Evolutionary conservation across 2,329 filamentous ascomycete genomes (phyloP).

Genomic region (Diaporthe citri): DNA sequence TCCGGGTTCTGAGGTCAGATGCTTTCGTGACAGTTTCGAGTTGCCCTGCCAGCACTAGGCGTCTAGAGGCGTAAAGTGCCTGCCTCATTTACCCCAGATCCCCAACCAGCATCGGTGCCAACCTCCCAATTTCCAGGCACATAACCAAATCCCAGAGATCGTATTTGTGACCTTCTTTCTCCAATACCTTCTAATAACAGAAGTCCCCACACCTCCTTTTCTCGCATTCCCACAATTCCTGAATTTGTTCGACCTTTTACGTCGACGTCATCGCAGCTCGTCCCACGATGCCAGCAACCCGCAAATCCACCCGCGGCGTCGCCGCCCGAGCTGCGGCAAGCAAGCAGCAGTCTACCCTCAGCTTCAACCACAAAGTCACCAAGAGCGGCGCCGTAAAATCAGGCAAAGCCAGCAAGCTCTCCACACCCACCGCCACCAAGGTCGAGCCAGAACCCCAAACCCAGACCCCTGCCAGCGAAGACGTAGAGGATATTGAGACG

Average conservation of each 20-base stretch:
- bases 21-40: conserved; percentile 62
- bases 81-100: conserved; percentile 27
- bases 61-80: conserved; percentile 24
- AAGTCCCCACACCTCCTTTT: neutral
- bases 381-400: conserved; percentile 64
- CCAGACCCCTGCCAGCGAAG: conserved; percentile 44
- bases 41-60: conserved; percentile 64
- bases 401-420: conserved; percentile 51
- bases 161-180: neutral
- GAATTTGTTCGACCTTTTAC: conserved; percentile 20
- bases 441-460: conserved; percentile 38
- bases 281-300: conserved; percentile 62
- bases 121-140: conserved; percentile 29
- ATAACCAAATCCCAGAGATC: neutral
- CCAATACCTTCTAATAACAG: too few species aligned
- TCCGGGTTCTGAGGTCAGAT: conserved; percentile 55
- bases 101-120: conserved; percentile 42
- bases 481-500: conserved; percentile 43
- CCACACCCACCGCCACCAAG: conserved; percentile 43
- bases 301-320: conserved; percentile 58
- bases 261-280: conserved; percentile 39
- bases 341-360: conserved; percentile 67
- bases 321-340: conserved; percentile 50
- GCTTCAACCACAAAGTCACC: conserved; percentile 69
- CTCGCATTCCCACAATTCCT: neutral